phyloP scores from a whole-genome alignment of 129 eudicot genomes.

The carrot (Daucus carota) region DH1_v3.0 NC_030385.2:31155001-31155500 shows the following conservation, averaged over 20 bases:
- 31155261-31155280: constrained; percentile 37
- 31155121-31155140: background rate
- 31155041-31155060: background rate
- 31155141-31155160: background rate
- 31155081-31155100: background rate
- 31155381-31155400: background rate
- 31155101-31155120: background rate
- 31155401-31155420: background rate
- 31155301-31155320: constrained; percentile 81
- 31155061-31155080: no score
- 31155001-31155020: background rate
- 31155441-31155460: background rate
- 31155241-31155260: constrained; percentile 56
- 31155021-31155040: background rate
- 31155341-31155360: constrained; percentile 1
- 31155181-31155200: background rate
- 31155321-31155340: constrained; percentile 86
- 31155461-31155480: background rate
- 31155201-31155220: background rate
- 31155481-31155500: background rate
- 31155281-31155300: constrained; percentile 56
- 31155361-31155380: background rate
- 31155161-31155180: background rate
- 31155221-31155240: background rate
- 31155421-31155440: background rate